Base-by-base conservation (phyloP, 129 eudicot species). In the Arctium minus region DNA sequence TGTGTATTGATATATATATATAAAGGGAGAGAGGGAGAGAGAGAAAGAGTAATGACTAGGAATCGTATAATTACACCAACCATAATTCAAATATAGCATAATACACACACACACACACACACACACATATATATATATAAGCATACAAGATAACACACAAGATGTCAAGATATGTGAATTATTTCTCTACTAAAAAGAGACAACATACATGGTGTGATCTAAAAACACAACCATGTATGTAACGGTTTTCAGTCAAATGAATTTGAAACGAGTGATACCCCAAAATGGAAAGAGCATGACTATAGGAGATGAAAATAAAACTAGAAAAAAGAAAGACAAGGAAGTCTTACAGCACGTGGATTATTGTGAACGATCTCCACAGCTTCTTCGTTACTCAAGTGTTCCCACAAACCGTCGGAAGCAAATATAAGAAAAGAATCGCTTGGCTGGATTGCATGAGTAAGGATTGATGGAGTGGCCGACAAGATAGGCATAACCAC, bases 361-460 rank as follows among this genome's bases (percentile, higher is more conserved):
- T 89, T 81, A 22, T 74, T 91, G 29, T 91, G 89, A 84, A 91
- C 91, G 73, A 91, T 91, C 30, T 91, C 96, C 75, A 89, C 96
- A 42, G 96, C 96, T 72, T 84, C 88, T 87, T 91, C 92, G 71
- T 91, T 91, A 78, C 86, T 89, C 85, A 91, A 80, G 86, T 91
- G 96, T 73, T 91, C 96, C 96, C 96, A 91, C 82, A 91, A 83
- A 79, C 96, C 96, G 72, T 92, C 96, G 80, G 96, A 91, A 86
- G 96, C 96, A 85, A 89, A 91, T 76, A 91, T 91, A 60, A 91
- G 88, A 86, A 91, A 91, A 68, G 89, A 86, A 87, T 92, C 96
- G 75, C 83, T 77, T 27, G 89, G 92, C 42, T 92, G 93, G 72
- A 92, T 90, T 64, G 88, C 85, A 82, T 91, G 96, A 62, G 85